Percentiles rank a stretch among this genome's conserved stretches.
phyloP scores from a whole-genome alignment of 345 rosid species.

The Garcia nutans region DNA sequence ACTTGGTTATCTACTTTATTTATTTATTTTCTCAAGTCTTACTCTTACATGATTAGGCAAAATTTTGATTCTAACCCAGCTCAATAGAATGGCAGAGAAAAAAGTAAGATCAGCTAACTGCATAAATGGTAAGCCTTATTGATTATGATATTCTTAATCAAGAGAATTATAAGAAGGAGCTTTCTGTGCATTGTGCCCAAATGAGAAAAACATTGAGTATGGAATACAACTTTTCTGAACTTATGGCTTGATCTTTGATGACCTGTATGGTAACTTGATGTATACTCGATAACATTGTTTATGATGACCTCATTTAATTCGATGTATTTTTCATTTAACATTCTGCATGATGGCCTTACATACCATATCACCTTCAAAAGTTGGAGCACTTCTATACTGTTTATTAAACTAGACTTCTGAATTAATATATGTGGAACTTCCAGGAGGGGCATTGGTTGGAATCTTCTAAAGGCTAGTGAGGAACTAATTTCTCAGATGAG shows the following conservation, averaged over 20 bases:
- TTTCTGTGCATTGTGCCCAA: neutral
- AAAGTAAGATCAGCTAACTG: neutral
- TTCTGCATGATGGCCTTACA: neutral
- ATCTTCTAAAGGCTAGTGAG: constrained; percentile 89
- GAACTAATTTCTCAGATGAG: constrained; percentile 65
- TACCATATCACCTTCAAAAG: neutral
- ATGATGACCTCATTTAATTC: neutral
- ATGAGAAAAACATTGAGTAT: neutral
- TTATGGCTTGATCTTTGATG: neutral
- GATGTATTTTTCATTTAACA: neutral
- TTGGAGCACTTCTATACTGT: neutral
- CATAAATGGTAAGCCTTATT: neutral
- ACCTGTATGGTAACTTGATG: neutral
- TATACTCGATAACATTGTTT: too few species aligned
- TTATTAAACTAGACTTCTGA: constrained; percentile 9
- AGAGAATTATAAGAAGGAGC: neutral
- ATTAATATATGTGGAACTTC: constrained; percentile 16
- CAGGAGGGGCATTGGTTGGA: constrained; percentile 95
- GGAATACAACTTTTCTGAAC: neutral
- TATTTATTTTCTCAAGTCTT: neutral
- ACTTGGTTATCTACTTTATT: neutral
- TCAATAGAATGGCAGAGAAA: neutral
- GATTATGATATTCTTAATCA: neutral
- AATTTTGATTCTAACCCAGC: neutral
- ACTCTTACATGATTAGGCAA: neutral